These are phyloP conservation scores for Uncinocarpus reesii DNA, from an alignment of 2,329 filamentous ascomycete species.

Conservation along the genomic window DNA sequence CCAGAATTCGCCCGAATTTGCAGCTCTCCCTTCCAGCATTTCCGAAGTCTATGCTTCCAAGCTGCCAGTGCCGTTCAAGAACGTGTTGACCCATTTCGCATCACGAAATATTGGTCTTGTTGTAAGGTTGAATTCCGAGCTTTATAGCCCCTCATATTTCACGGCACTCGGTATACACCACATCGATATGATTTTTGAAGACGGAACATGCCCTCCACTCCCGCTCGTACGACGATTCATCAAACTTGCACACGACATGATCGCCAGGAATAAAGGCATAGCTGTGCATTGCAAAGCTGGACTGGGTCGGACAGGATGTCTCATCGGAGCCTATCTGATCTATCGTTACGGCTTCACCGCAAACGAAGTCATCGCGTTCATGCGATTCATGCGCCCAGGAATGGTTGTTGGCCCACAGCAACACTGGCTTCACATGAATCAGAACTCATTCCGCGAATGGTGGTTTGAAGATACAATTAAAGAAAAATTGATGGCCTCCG, in stretches of 20 bases:
- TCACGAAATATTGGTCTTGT: slow-evolving; percentile 84
- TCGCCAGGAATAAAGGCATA: slow-evolving; percentile 84
- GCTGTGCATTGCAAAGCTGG: slow-evolving; percentile 98
- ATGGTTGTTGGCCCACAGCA: slow-evolving; percentile 99
- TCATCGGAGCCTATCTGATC: slow-evolving; percentile 95
- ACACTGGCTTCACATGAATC: slow-evolving; percentile 97
- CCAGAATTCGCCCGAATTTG: slow-evolving; percentile 61
- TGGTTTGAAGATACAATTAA: slow-evolving; percentile 73
- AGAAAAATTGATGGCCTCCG: slow-evolving; percentile 56
- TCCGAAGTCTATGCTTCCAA: slow-evolving; percentile 59
- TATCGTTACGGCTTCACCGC: slow-evolving; percentile 96
- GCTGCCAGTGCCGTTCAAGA: slow-evolving; percentile 84
- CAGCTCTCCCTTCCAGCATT: slow-evolving; percentile 63
- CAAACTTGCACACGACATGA: slow-evolving; percentile 86
- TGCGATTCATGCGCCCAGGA: slow-evolving; percentile 97
- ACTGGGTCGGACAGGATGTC: slow-evolving; percentile 83
- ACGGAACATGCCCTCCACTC: slow-evolving; percentile 87
- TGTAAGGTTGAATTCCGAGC: slow-evolving; percentile 85
- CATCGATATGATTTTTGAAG: slow-evolving; percentile 98
- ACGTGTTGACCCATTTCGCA: slow-evolving; percentile 80
- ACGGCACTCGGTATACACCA: slow-evolving; percentile 90
- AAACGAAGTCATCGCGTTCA: slow-evolving; percentile 93
- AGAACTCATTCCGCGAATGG: slow-evolving; percentile 96
- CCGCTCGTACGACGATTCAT: slow-evolving; percentile 90
- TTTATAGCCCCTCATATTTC: slow-evolving; percentile 97